A percentile compares a stretch with the other conserved stretches of the same genome.
Conservation (phyloP, 176 grass and related monocot species). For the Olyra latifolia region DNA sequence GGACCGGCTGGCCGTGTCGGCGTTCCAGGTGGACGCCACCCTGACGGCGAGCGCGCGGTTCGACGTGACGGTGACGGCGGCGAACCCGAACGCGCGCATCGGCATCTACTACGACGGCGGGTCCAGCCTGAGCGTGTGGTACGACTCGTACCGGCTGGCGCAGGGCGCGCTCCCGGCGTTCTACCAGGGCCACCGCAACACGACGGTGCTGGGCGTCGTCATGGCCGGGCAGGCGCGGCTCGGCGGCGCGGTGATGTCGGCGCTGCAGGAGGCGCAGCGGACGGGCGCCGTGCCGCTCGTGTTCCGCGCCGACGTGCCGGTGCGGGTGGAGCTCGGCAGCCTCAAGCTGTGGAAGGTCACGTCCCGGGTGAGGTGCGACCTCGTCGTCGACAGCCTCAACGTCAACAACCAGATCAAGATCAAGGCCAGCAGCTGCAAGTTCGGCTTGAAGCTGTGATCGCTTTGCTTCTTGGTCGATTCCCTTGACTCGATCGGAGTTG, state of each 20-base stretch:
- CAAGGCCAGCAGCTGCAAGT: constrained; percentile 93
- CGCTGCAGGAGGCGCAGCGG: constrained; percentile 55
- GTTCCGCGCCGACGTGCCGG: constrained; percentile 76
- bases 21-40: constrained; percentile 47
- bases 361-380: constrained; percentile 59
- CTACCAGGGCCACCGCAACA: constrained; percentile 82
- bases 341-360: constrained; percentile 70
- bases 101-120: constrained; percentile 67
- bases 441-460: constrained; percentile 64
- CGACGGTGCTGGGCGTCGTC: constrained; percentile 56
- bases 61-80: constrained; percentile 70
- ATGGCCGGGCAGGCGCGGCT: constrained; percentile 62
- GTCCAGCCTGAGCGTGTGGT: constrained; percentile 59
- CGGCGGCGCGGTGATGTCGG: constrained; percentile 37
- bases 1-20: constrained; percentile 53
- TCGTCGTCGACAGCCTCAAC: constrained; percentile 79
- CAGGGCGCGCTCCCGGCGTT: constrained; percentile 59
- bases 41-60: constrained; percentile 51
- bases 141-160: constrained; percentile 34
- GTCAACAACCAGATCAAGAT: constrained; percentile 72
- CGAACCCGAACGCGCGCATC: constrained; percentile 66
- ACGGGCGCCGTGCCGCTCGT: constrained; percentile 55
- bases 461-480: not conserved
- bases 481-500: not conserved
- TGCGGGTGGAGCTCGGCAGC: constrained; percentile 53